Conservation (phyloP, 2,329 filamentous ascomycete species). For the Xylaria sp. region DNA sequence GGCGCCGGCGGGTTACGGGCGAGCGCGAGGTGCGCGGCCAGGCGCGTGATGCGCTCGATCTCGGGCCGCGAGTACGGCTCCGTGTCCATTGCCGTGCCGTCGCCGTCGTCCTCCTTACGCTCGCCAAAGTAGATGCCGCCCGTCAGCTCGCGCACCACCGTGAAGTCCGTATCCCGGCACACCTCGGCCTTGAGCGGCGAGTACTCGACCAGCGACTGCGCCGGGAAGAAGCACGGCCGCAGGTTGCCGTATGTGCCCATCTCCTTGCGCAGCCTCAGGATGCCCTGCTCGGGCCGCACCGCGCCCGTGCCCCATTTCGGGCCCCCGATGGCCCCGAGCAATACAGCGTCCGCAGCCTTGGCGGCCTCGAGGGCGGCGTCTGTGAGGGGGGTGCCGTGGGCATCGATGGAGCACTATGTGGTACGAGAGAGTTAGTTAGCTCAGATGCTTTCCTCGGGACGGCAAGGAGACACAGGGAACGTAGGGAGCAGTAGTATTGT, state of each 20-base stretch:
- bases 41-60: slow-evolving; percentile 86
- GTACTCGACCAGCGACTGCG: slow-evolving; percentile 81
- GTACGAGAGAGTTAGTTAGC: slow-evolving; percentile 10
- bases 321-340: slow-evolving; percentile 95
- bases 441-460: background rate
- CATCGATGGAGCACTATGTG: slow-evolving; percentile 85
- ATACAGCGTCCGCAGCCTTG: slow-evolving; percentile 86
- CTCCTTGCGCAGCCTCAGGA: slow-evolving; percentile 91
- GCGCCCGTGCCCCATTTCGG: slow-evolving; percentile 92
- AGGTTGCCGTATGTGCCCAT: slow-evolving; percentile 96
- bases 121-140: slow-evolving; percentile 97
- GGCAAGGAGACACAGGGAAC: background rate
- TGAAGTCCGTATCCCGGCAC: slow-evolving; percentile 89
- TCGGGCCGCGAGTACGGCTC: slow-evolving; percentile 87
- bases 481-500: background rate
- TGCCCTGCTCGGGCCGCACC: slow-evolving; percentile 91
- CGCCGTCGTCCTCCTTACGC: slow-evolving; percentile 80
- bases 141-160: slow-evolving; percentile 91
- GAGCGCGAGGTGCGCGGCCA: slow-evolving; percentile 84
- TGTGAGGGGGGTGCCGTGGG: slow-evolving; percentile 80
- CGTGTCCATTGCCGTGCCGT: slow-evolving; percentile 80
- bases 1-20: slow-evolving; percentile 79
- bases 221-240: slow-evolving; percentile 94
- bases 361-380: slow-evolving; percentile 84
- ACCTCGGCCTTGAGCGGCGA: slow-evolving; percentile 89